phyloP scores from a whole-genome alignment of 73 alveolate genomes.

The Tetrahymena elliotti region DNA sequence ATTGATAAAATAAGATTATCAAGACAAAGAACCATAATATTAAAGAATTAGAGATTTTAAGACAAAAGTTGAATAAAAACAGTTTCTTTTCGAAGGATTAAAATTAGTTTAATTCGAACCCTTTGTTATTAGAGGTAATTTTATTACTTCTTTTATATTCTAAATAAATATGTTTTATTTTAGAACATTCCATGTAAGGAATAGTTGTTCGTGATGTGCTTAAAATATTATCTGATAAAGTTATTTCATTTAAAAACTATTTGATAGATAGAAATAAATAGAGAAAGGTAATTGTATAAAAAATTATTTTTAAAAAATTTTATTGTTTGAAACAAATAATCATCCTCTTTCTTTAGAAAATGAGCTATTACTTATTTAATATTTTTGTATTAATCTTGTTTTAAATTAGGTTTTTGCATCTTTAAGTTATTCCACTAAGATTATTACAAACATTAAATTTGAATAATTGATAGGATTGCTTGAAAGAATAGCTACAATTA shows the following conservation, averaged over 20 bases:
- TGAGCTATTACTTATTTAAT: no score
- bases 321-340: no score
- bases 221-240: background rate
- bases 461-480: background rate
- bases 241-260: background rate
- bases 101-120: background rate
- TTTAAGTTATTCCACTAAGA: background rate
- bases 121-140: background rate
- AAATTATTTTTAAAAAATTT: background rate
- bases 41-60: background rate
- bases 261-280: background rate
- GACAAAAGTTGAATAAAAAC: background rate
- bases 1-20: background rate
- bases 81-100: background rate
- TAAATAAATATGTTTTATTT: background rate
- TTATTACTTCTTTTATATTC: background rate
- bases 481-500: background rate
- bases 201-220: background rate
- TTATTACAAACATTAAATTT: background rate
- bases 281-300: background rate
- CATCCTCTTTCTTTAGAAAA: no score
- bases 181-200: background rate
- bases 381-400: no score
- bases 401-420: background rate
- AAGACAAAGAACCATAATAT: background rate